Base-by-base conservation (phyloP, 306 rosid genomes). In the Inga oerstediana region DNA sequence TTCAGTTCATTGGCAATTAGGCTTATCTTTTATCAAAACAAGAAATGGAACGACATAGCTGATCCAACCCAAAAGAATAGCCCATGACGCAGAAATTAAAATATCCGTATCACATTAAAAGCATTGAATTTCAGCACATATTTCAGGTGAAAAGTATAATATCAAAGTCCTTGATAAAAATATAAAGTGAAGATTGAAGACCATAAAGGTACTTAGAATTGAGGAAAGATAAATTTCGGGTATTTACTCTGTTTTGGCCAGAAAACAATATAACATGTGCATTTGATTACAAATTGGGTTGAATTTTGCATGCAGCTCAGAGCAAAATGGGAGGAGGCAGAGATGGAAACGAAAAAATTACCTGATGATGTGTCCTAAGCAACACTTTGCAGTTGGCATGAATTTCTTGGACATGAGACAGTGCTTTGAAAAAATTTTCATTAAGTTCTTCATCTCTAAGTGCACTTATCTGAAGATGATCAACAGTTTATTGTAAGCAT, bases 291-390 rank as follows among this genome's bases (percentile, higher is more conserved):
- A 74, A 44, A 65, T 61, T 49, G 71, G 27, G 64, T 10, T 68
- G 74, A 78, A 75, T 61, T 62, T 44, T 20, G 45, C 75, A 15
- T 34, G 41, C 77, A 62, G 58, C 84, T 44, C 73, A 46, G 12
- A 66, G 65, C 20, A 80, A 72, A 72, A 72, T 32, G 69, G 48
- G 72, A 59, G 44, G 75, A 76, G 74, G 45, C 12, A 48, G 27
- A 85, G 71, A 56, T 22, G 35, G 75, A 46, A 41, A 78, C 65
- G 56, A 65, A 62, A 27, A 76, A 58, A 79, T 69, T 90, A 92
- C 99, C 94, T 96, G 99, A 84, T 96, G 99, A 82, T 96, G 97
- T 56, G 99, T 96, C 87, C 99, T 90, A 44, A 96, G 90, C 71
- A 96, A 90, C 77, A 90, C 82, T 84, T 96, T 96, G 90, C 99